Conservation (phyloP, 2,329 filamentous ascomycete genomes). For the Monilinia aucupariae region DNA sequence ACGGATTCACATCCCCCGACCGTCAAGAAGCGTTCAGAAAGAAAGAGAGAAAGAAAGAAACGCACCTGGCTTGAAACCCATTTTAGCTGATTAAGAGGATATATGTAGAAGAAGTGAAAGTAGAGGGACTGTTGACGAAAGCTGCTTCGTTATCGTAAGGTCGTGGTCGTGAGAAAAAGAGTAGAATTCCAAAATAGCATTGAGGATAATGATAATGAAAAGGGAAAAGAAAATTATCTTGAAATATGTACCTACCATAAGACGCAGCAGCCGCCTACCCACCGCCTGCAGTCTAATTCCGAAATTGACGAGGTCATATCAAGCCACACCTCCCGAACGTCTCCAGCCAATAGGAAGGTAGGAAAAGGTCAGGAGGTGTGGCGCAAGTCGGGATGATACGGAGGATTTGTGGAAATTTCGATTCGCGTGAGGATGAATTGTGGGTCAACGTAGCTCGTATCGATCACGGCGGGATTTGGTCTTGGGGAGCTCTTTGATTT, state of each 20-base stretch:
- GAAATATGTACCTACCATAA: not conserved
- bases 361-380: constrained; percentile 12
- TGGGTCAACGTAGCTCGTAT: constrained; percentile 5
- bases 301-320: constrained; percentile 7
- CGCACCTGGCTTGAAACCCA: constrained; percentile 40
- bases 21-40: not conserved
- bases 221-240: constrained; percentile 6
- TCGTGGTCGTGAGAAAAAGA: not conserved
- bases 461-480: not conserved
- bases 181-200: not conserved
- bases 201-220: not conserved
- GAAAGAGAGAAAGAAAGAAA: constrained; percentile 20
- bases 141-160: not conserved
- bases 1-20: constrained; percentile 4
- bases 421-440: not conserved
- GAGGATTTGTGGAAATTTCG: constrained; percentile 11
- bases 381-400: constrained; percentile 8
- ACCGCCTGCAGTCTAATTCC: not conserved
- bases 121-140: constrained; percentile 2
- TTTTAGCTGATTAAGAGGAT: constrained; percentile 34
- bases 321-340: constrained; percentile 13
- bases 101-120: not conserved
- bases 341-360: constrained; percentile 3
- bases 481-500: not conserved
- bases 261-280: not conserved